phyloP scores from a whole-genome alignment of 2,329 filamentous ascomycete genomes.

The Ceratocystis alfenasii region DNA sequence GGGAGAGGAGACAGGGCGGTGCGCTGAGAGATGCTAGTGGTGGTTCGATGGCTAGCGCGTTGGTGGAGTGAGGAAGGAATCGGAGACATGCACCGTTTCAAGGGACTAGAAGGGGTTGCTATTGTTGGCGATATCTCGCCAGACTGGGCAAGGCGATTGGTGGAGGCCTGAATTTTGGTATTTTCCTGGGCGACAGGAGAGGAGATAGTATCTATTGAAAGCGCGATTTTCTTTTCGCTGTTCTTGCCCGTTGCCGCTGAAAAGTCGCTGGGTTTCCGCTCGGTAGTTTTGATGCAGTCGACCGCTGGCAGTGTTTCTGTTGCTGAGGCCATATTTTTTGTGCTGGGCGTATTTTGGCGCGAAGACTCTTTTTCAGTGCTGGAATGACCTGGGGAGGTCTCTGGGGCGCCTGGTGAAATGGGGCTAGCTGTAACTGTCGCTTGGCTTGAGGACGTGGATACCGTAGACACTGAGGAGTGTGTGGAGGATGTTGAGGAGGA shows the following conservation, averaged over 20 bases:
- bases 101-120: slow-evolving; percentile 13
- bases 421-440: slow-evolving; percentile 23
- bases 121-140: background rate
- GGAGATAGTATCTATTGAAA: background rate
- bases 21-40: slow-evolving; percentile 41
- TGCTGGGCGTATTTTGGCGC: background rate
- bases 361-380: background rate
- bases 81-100: slow-evolving; percentile 24
- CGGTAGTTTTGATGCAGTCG: background rate
- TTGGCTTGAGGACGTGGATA: slow-evolving; percentile 32
- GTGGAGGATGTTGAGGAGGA: slow-evolving; percentile 30
- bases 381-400: background rate
- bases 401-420: background rate
- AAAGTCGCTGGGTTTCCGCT: background rate
- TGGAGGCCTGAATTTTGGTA: background rate
- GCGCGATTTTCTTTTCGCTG: background rate
- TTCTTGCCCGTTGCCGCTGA: too few relatives aligned
- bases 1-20: slow-evolving; percentile 56
- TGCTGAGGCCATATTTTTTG: slow-evolving; percentile 14
- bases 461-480: slow-evolving; percentile 21
- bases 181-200: background rate
- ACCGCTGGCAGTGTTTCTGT: background rate
- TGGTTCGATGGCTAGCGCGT: slow-evolving; percentile 40
- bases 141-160: background rate
- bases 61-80: slow-evolving; percentile 28